phyloP scores from a whole-genome alignment of 2,329 filamentous ascomycete species.

The Magnaporthales sp. region DNA sequence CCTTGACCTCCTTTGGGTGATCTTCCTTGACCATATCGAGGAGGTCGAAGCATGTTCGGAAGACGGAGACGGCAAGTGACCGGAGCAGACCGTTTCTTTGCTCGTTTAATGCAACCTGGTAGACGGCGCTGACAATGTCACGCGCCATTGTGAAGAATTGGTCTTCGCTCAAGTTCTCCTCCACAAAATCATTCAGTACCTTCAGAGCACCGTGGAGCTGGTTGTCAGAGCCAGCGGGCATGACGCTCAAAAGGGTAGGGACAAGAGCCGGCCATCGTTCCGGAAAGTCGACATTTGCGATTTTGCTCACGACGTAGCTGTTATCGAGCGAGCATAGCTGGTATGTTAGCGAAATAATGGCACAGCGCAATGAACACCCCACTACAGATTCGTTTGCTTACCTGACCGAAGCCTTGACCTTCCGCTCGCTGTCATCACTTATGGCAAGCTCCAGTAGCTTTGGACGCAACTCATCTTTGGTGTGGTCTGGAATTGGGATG shows the following conservation, averaged over 20 bases:
- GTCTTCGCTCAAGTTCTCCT: conserved; percentile 86
- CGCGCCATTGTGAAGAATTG: conserved; percentile 89
- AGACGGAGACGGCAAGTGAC: conserved; percentile 81
- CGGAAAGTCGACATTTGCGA: conserved; percentile 87
- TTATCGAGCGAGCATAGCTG: not conserved
- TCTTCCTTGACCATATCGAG: conserved; percentile 96
- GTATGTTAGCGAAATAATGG: conserved; percentile 1
- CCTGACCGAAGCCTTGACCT: conserved; percentile 83
- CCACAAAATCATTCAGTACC: conserved; percentile 81
- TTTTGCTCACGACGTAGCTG: conserved; percentile 78
- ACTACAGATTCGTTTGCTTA: conserved; percentile 27
- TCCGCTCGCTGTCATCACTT: conserved; percentile 66
- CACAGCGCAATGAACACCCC: not conserved
- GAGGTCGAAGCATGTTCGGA: conserved; percentile 86
- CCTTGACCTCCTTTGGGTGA: conserved; percentile 76
- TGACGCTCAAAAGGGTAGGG: conserved; percentile 67
- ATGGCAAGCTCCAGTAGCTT: conserved; percentile 71
- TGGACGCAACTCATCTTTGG: conserved; percentile 65
- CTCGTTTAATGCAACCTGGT: conserved; percentile 71
- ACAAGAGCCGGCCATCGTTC: conserved; percentile 91
- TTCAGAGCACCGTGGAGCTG: conserved; percentile 85
- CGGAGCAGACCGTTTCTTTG: conserved; percentile 67
- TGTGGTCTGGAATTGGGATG: conserved; percentile 61
- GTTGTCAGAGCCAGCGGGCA: conserved; percentile 64
- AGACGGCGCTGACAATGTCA: conserved; percentile 76